These are phyloP conservation scores for Penicillium nucicola DNA, from an alignment of 495 filamentous ascomycete genomes.

Conservation along the genomic window DNA sequence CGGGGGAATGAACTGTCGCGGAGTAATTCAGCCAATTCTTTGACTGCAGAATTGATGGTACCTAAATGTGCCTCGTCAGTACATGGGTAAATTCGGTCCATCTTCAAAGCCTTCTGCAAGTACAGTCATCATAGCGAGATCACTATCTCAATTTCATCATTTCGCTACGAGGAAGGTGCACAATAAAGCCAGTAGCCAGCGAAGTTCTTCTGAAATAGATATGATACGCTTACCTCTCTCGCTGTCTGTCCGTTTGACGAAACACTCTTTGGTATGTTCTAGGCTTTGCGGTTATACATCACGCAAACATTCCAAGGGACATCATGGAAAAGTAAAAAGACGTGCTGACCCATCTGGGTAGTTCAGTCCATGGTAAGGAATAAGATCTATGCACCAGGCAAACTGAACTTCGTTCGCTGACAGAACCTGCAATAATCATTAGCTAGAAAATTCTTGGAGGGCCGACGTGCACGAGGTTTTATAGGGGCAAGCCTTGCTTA, in stretches of 20 bases:
- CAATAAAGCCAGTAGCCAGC: too few species aligned
- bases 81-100: background rate
- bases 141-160: background rate
- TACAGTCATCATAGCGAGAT: background rate
- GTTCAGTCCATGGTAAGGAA: background rate
- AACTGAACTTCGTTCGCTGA: too few species aligned
- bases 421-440: conserved; percentile 1
- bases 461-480: background rate
- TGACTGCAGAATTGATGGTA: background rate
- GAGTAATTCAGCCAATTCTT: too few species aligned
- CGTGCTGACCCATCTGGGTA: background rate
- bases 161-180: too few species aligned
- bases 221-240: too few species aligned
- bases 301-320: background rate
- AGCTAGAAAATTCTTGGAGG: conserved; percentile 1
- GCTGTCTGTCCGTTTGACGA: too few species aligned
- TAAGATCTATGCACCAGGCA: too few species aligned
- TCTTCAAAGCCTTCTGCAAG: background rate
- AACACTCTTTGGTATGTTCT: too few species aligned
- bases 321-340: background rate
- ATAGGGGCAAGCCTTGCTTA: conserved; percentile 1
- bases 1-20: too few species aligned
- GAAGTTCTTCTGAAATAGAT: too few species aligned
- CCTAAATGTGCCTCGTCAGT: background rate
- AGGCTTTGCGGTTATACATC: too few species aligned